A percentile compares a stretch with the other conserved stretches of the same genome.
Conservation (phyloP, 257 asterid species). For the Gentiana macrophylla region DNA sequence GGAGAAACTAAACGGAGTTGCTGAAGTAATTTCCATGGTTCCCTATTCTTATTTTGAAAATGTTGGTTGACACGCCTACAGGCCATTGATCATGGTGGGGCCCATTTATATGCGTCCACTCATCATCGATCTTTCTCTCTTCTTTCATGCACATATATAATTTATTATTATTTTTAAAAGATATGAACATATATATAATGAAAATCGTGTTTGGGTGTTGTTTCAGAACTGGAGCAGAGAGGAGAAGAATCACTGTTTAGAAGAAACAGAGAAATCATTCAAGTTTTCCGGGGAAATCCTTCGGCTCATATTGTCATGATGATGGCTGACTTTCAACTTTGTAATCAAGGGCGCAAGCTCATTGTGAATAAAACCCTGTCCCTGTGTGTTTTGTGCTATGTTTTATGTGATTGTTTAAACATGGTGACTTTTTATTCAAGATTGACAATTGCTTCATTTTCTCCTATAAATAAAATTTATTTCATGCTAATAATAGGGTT, state of each 20-base stretch:
- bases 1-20: constrained; percentile 67
- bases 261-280: constrained; percentile 88
- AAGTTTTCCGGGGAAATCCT: constrained; percentile 71
- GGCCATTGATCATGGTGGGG: too few species aligned
- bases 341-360: constrained; percentile 9
- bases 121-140: neutral
- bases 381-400: too few species aligned
- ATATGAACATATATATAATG: too few species aligned
- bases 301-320: constrained; percentile 52
- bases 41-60: too few species aligned
- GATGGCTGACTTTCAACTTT: constrained; percentile 1
- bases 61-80: neutral
- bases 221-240: constrained; percentile 69
- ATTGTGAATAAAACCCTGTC: too few species aligned
- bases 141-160: neutral
- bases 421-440: too few species aligned
- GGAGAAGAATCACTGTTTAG: constrained; percentile 79
- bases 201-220: neutral
- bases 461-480: too few species aligned
- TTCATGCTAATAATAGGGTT: too few species aligned
- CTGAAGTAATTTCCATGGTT: constrained; percentile 37
- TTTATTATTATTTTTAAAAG: neutral
- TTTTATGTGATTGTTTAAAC: too few species aligned
- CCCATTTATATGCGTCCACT: neutral
- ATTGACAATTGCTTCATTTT: too few species aligned